Base-by-base conservation (phyloP, 805 yeast genomes). In the Spathaspora passalidarum region DNA sequence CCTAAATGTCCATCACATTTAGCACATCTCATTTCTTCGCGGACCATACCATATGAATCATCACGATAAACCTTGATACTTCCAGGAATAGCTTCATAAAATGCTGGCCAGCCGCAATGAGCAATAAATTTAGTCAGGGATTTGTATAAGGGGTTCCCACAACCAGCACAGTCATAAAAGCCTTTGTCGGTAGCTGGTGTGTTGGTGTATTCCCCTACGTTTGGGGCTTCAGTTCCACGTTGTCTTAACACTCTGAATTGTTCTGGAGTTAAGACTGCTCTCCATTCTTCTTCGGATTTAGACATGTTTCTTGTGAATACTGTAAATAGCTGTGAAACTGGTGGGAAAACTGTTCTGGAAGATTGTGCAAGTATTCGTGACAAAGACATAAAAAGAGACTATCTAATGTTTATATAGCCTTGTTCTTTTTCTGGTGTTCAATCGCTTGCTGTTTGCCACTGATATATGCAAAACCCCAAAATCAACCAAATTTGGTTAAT, bases 101-200 rank as follows among this genome's bases (percentile, higher is more conserved):
- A 94, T 0, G 97, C 91, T 1, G 99, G 99, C 99, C 99, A 94
- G 2, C 99, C 99, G 65, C 99, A 94, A 44, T 89, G 89, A 10
- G 96, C 81, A 47, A 85, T 83, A 57, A 94, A 94, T 64, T 94
- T 92, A 3, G 96, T 78, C 25, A 76, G 70, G 22, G 96, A 82
- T 49, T 77, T 76, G 65, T 94, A 94, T 23, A 94, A 68, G 10
- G 97, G 96, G 38, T 78, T 70, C 42, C 74, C 75, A 66, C 99
- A 94, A 5, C 85, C 98, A 0, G 86, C 97, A 68, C 99, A 94
- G 39, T 70, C 68, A 64, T 90, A 94, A 2, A 79, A 68, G 0
- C 97, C 98, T 2, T 53, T 54, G 4, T 67, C 61, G 32, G 72
- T 67, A 43, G 79, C 75, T 0, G 84, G 86, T 56, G 56, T 73